phyloP scores from a whole-genome alignment of 495 filamentous ascomycete genomes.

The Neurospora discreta region DNA sequence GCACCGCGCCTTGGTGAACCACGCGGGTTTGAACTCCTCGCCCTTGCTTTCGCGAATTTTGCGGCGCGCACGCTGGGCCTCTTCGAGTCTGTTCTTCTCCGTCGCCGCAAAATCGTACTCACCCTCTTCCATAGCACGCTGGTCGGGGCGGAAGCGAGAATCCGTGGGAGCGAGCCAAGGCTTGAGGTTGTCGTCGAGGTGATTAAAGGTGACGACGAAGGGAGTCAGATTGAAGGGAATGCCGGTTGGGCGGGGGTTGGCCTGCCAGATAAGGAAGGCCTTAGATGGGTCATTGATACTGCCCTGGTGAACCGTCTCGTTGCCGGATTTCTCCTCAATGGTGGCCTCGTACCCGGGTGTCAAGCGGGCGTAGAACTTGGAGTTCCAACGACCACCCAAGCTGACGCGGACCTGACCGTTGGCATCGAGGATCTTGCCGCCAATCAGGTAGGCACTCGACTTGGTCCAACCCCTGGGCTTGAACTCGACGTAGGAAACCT shows the following conservation, averaged over 20 bases:
- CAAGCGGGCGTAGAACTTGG: constrained; percentile 87
- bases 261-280: constrained; percentile 89
- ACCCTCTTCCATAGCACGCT: constrained; percentile 98
- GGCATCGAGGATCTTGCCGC: constrained; percentile 69
- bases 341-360: constrained; percentile 81
- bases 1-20: constrained; percentile 67
- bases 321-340: constrained; percentile 43
- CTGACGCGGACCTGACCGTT: constrained; percentile 69
- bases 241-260: constrained; percentile 63
- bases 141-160: constrained; percentile 80
- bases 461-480: constrained; percentile 94
- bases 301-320: constrained; percentile 22
- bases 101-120: constrained; percentile 84
- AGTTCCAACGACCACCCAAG: constrained; percentile 93
- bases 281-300: constrained; percentile 45
- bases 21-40: constrained; percentile 71
- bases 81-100: constrained; percentile 93
- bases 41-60: constrained; percentile 62
- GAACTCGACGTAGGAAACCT: constrained; percentile 84
- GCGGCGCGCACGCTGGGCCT: constrained; percentile 76
- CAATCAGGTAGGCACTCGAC: constrained; percentile 75
- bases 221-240: constrained; percentile 96
- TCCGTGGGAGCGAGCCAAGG: constrained; percentile 81
- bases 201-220: constrained; percentile 89
- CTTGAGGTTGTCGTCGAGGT: constrained; percentile 61